A percentile compares a stretch with the other conserved stretches of the same genome.
Evolutionary conservation across 1,284 basidiomycete species (phyloP).

Genomic region (Marasmius fiardii): DNA sequence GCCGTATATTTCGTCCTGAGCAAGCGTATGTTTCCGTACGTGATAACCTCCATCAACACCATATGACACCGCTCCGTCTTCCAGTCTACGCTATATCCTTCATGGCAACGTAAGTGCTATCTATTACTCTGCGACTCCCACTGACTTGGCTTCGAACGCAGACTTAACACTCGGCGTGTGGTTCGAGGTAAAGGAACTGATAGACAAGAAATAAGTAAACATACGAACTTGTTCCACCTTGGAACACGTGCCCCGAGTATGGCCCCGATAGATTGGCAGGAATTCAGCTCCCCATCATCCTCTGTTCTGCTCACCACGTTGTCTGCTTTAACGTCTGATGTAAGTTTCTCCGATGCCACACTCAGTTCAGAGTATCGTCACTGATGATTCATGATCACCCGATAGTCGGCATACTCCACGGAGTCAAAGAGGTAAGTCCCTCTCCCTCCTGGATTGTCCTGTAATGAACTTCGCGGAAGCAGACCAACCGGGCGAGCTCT

Average conservation of each 20-base stretch:
- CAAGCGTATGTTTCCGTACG: conserved; percentile 46
- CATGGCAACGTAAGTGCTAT: conserved; percentile 52
- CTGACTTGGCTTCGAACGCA: conserved; percentile 17
- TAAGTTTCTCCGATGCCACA: too few relatives aligned
- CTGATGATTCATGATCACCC: too few relatives aligned
- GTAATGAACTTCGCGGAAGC: too few relatives aligned
- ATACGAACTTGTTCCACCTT: conserved; percentile 45
- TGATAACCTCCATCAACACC: neutral
- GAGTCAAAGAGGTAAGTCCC: too few relatives aligned
- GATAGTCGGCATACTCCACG: too few relatives aligned
- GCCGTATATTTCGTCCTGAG: conserved; percentile 59
- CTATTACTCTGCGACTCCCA: neutral
- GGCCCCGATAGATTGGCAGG: conserved; percentile 7
- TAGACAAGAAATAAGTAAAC: conserved; percentile 28
- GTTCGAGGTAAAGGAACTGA: conserved; percentile 45
- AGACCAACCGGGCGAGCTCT: too few relatives aligned
- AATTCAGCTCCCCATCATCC: too few relatives aligned
- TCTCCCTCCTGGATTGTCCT: too few relatives aligned
- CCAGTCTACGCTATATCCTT: conserved; percentile 68
- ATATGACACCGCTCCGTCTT: neutral
- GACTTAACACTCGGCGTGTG: conserved; percentile 47
- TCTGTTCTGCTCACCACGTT: too few relatives aligned
- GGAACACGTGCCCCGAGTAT: conserved; percentile 36
- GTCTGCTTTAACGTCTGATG: too few relatives aligned
- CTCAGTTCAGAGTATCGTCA: too few relatives aligned